These are phyloP conservation scores for Alternaria arbusti DNA, from an alignment of 2,329 filamentous ascomycete genomes.

Conservation along the genomic window DNA sequence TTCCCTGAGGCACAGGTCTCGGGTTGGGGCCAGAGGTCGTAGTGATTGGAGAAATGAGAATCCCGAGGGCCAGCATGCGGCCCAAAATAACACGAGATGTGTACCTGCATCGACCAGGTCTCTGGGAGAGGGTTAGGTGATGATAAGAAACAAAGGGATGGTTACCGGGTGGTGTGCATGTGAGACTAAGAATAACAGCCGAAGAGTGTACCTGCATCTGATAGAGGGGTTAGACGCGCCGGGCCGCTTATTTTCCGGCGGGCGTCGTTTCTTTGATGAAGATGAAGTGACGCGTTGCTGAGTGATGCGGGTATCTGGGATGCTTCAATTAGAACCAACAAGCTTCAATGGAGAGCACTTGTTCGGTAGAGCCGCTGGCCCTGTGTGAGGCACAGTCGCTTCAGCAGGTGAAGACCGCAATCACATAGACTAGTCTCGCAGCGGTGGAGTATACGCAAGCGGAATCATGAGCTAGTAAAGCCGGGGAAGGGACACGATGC, in stretches of 20 bases:
- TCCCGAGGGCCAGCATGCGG: background rate
- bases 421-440: slow-evolving; percentile 11
- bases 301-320: background rate
- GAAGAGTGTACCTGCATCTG: slow-evolving; percentile 23
- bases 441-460: slow-evolving; percentile 17
- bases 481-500: slow-evolving; percentile 16
- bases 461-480: slow-evolving; percentile 13
- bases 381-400: slow-evolving; percentile 13
- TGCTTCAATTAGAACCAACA: slow-evolving; percentile 34
- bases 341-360: slow-evolving; percentile 15
- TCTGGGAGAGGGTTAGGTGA: background rate
- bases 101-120: slow-evolving; percentile 12
- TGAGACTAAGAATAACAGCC: slow-evolving; percentile 21
- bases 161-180: background rate
- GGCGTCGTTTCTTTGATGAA: background rate
- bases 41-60: background rate
- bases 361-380: slow-evolving; percentile 9
- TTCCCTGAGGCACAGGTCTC: slow-evolving; percentile 4
- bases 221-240: slow-evolving; percentile 20
- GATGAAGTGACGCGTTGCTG: background rate
- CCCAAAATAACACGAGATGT: slow-evolving; percentile 2
- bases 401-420: slow-evolving; percentile 10
- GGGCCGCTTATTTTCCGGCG: slow-evolving; percentile 11
- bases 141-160: background rate
- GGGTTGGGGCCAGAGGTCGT: background rate